phyloP scores from a whole-genome alignment of 75 land plant genomes.

The Pseudotsuga menziesii region DNA sequence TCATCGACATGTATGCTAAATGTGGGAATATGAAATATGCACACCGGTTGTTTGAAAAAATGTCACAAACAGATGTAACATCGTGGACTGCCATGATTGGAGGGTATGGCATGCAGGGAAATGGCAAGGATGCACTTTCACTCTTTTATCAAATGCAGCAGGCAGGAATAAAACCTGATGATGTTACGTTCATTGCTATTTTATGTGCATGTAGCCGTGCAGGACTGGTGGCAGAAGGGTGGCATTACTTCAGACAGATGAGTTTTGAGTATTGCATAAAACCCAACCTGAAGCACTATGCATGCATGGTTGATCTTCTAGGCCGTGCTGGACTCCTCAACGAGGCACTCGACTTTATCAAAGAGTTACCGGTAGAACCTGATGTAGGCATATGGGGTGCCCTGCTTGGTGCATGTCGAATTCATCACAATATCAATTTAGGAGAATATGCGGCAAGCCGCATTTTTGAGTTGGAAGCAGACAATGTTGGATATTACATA shows the following conservation, averaged over 20 bases:
- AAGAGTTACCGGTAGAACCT: constrained; percentile 58
- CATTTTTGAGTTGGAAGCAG: constrained; percentile 34
- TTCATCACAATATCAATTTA: constrained; percentile 42
- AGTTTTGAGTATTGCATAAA: constrained; percentile 21
- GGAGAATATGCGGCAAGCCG: constrained; percentile 48
- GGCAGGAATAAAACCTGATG: constrained; percentile 48
- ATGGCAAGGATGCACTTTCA: constrained; percentile 39
- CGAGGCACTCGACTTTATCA: constrained; percentile 52
- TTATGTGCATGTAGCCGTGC: constrained; percentile 68
- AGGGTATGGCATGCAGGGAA: constrained; percentile 48
- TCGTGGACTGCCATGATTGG: constrained; percentile 71
- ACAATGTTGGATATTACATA: constrained; percentile 47
- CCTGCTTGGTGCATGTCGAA: constrained; percentile 62
- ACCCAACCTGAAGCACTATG: constrained; percentile 68
- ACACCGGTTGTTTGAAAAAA: constrained; percentile 34
- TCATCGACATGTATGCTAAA: constrained; percentile 62
- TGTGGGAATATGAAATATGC: constrained; percentile 50
- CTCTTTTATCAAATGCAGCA: constrained; percentile 45
- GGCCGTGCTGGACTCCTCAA: constrained; percentile 66
- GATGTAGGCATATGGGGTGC: constrained; percentile 77
- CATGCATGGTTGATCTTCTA: constrained; percentile 71
- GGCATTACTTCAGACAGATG: constrained; percentile 47
- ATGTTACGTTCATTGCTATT: constrained; percentile 48
- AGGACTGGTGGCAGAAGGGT: constrained; percentile 63
- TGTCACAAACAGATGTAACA: constrained; percentile 31